Evolutionary conservation across 2,329 filamentous ascomycete species (phyloP), one percentile per base, ranked within the genome.

Genomic region (Clonostachys chloroleuca): DNA sequence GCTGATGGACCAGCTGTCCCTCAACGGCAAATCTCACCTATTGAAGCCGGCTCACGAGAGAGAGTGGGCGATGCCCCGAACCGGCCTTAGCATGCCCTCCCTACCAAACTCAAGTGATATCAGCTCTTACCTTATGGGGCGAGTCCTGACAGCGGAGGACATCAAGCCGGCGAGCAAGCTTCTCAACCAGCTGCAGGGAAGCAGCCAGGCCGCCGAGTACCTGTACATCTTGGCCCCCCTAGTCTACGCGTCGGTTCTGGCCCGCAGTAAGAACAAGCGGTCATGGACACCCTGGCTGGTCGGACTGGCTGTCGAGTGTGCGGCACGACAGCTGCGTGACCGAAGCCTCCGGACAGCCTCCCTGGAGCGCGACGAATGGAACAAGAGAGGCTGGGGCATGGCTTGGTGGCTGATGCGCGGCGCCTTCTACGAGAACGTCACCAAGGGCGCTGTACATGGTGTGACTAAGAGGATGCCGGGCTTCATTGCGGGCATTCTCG

Each of bases 371-470:
- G 92, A 96, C 55, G 92, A 97, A 71, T 83, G 95, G 76, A 84
- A 78, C 61, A 91, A 89, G 68, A 79, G 94, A 52, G 91, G 88
- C 37, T 95, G 91, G 90, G 84, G 83, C 3, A 86, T 96, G 75
- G 87, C 84, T 17, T 97, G 94, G 92, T 99, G 94, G 94, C 71
- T 80, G 24, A 94, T 99, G 89, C 83, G 92, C 50, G 92, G 94
- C n/a, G 91, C 92, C 3, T 95, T 95, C 58, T 99, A 99, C 67
- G 89, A 97, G 67, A 89, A 91, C 58, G 77, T 96, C 50, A 95
- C 90, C 43, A 89, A 88, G 67, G 80, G 82, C 5, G 67, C 92
- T 13, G 84, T 92, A 8, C 74, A 74, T 33, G 86, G 84, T 58
- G 78, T 96, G 54, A 84, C 83, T 54, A 86, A 85, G 60, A 84